Percentiles rank a stretch among this genome's conserved stretches.
Conservation (phyloP, 2,329 filamentous ascomycete species). For the Lizonia empirigonia region DNA sequence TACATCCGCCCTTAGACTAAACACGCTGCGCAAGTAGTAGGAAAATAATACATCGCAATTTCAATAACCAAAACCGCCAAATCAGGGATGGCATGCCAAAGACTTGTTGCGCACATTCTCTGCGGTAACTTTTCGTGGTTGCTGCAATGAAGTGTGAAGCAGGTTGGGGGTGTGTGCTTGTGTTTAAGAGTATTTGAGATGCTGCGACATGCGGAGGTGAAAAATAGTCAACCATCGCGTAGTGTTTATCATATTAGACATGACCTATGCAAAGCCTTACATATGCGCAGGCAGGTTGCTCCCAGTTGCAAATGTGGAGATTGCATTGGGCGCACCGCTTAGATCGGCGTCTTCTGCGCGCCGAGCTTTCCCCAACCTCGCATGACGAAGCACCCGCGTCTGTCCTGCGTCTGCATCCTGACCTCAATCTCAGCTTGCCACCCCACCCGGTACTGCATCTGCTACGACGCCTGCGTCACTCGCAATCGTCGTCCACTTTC, state of each 20-base stretch:
- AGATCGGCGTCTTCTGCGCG: slow-evolving; percentile 16
- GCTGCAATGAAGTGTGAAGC: not conserved
- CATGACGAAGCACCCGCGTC: slow-evolving; percentile 21
- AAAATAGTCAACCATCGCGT: too few relatives aligned
- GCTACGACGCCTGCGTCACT: slow-evolving; percentile 11
- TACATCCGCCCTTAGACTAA: slow-evolving; percentile 47
- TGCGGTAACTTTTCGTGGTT: too few relatives aligned
- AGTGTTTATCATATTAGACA: not conserved
- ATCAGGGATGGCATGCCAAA: not conserved
- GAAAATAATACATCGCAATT: slow-evolving; percentile 30
- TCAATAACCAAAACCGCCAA: not conserved
- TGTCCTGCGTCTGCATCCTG: slow-evolving; percentile 16
- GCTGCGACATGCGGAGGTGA: too few relatives aligned
- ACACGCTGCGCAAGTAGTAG: slow-evolving; percentile 40
- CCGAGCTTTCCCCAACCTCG: slow-evolving; percentile 21
- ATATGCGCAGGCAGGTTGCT: not conserved
- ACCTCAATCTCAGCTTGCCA: slow-evolving; percentile 13
- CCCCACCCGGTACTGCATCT: slow-evolving; percentile 18
- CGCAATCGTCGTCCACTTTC: slow-evolving; percentile 4
- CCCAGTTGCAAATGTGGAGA: slow-evolving; percentile 1
- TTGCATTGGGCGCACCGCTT: slow-evolving; percentile 19
- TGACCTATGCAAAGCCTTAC: not conserved
- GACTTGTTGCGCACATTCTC: too few relatives aligned
- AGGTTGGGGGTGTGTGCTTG: too few relatives aligned
- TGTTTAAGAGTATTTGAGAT: too few relatives aligned